phyloP scores from a whole-genome alignment of 169 alveolate genomes.

The Besnoitia besnoiti region DNA sequence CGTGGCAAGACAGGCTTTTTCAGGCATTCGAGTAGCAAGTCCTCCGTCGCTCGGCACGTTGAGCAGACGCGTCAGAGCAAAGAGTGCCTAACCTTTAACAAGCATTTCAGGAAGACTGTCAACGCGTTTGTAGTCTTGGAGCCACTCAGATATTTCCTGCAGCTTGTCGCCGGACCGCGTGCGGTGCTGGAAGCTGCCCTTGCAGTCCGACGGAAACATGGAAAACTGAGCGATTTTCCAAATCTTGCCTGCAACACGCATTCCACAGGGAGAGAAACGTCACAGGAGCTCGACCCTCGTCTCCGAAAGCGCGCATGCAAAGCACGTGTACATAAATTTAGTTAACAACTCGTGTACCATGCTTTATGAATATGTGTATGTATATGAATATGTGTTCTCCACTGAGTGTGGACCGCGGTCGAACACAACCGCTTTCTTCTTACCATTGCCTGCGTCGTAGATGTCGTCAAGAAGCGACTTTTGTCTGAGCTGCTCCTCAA shows the following conservation, averaged over 20 bases:
- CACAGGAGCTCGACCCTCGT: no score
- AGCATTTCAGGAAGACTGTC: constrained; percentile 33
- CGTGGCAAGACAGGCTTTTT: no score
- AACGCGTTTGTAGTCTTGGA: background rate
- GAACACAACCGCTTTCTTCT: no score
- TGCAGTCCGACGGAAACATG: constrained; percentile 40
- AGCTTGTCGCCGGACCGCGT: constrained; percentile 38
- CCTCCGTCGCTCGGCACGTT: background rate
- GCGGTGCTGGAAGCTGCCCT: constrained; percentile 45
- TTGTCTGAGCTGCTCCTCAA: constrained; percentile 17
- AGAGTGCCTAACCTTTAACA: constrained; percentile 1
- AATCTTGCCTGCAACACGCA: constrained; percentile 9
- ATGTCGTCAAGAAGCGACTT: background rate
- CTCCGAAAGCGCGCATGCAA: no score
- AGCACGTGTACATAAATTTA: no score
- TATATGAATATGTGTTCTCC: no score
- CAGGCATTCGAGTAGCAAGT: background rate
- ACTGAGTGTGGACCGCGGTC: no score
- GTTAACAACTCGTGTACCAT: no score
- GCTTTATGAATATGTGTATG: no score
- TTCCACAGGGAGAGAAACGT: no score
- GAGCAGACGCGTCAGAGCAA: background rate
- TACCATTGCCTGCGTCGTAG: constrained; percentile 24
- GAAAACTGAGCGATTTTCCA: constrained; percentile 41
- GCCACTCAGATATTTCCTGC: constrained; percentile 41